Evolutionary conservation across 306 rosid species (phyloP), one percentile per base, ranked within the genome.

Genomic region (Psophocarpus tetragonolobus): DNA sequence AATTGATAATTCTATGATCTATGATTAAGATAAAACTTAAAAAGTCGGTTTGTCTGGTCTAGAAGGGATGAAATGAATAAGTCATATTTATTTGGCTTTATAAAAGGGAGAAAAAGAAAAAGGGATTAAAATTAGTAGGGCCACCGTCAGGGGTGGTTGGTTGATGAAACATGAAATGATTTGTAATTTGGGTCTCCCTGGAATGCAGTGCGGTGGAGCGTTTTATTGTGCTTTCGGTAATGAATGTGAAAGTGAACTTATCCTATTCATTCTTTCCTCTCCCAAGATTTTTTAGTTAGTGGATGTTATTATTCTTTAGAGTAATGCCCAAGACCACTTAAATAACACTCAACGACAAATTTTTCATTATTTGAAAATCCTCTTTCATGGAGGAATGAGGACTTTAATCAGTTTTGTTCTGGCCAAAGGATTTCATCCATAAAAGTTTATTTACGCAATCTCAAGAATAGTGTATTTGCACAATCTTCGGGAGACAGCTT

Each of bases 61-160:
- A 21, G 82, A 64, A 32, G 44, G 50, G 70, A 23, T 58, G 83
- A 27, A 83, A 18, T 57, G 83, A 83, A 73, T 35, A 44, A 78
- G 86, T 78, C 69, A 21, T 24, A 10, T 64, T 57, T 63, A 68
- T 39, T 71, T 39, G 60, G 48, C 69, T 47, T 73, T 21, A 71
- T 57, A 14, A 18, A 9, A 5, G 1, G 44, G 6, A 14, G 29
- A 26, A 53, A 24, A 12, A 67, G 12, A 17, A 6, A 58, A 21
- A 58, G 1, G 74, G 41, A 45, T 32, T 41, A 17, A n/a, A 21
- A 44, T 32, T 70, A 39, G 24, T 50, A 76, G 69, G 70, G 29
- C 68, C 69, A 35, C 68, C 41, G 14, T 12, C 44, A 5, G 60
- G 65, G 18, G 71, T 72, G 47, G 79, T 54, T 63, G 18, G 71